Evolutionary conservation across 768 basidiomycete species (phyloP).

Genomic region (Crepidotus variabilis): DNA sequence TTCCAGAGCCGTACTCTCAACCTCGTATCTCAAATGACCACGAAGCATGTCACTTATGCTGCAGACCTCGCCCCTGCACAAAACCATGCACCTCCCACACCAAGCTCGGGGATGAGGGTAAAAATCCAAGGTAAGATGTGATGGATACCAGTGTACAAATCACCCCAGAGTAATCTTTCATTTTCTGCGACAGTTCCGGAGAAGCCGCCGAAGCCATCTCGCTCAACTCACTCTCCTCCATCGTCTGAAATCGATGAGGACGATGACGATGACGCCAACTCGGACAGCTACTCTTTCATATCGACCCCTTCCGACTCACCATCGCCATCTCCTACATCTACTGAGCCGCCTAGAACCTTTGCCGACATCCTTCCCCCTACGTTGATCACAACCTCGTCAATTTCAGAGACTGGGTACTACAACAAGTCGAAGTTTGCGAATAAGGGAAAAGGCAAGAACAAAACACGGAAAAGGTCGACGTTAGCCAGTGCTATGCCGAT

Average conservation of each 20-base stretch:
- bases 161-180: not conserved
- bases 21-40: no score
- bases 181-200: not conserved
- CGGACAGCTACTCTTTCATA: not conserved
- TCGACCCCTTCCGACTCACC: not conserved
- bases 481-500: not conserved
- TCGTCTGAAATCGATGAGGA: not conserved
- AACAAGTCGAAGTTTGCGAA: constrained; percentile 1
- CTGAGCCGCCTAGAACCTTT: constrained; percentile 28
- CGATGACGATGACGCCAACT: not conserved
- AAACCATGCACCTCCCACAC: no score
- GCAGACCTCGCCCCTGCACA: no score
- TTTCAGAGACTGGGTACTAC: constrained; percentile 16
- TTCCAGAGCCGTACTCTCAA: no score
- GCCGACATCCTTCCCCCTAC: constrained; percentile 42
- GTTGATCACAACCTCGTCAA: constrained; percentile 38
- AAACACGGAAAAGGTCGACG: not conserved
- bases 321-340: not conserved
- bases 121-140: not conserved
- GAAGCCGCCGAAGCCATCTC: not conserved
- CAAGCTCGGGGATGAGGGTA: not conserved
- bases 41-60: no score
- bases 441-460: not conserved
- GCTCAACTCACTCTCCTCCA: not conserved
- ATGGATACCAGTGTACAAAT: not conserved